A percentile compares a stretch with the other conserved stretches of the same genome.
phyloP scores from a whole-genome alignment of 2,329 filamentous ascomycete genomes.

The Aspergillus sp. region DNA sequence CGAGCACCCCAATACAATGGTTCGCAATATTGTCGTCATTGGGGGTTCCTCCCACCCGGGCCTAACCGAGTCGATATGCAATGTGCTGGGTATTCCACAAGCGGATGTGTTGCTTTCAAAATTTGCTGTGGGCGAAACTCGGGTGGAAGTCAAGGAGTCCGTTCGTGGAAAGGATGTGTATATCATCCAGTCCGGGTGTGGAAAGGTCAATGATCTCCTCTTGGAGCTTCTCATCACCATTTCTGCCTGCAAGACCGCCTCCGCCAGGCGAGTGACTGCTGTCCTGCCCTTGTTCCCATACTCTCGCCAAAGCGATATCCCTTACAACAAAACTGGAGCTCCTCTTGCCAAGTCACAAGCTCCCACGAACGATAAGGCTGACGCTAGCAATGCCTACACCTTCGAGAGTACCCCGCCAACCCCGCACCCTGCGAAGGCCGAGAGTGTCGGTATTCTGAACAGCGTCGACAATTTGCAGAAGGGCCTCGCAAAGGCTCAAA shows the following conservation, averaged over 20 bases:
- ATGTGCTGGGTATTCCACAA: constrained; percentile 78
- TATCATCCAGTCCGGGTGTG: constrained; percentile 91
- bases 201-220: constrained; percentile 91
- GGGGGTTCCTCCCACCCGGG: constrained; percentile 89
- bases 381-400: constrained; percentile 58
- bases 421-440: constrained; percentile 66
- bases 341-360: constrained; percentile 65
- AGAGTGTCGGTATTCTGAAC: constrained; percentile 61
- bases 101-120: constrained; percentile 82
- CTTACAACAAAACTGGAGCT: constrained; percentile 92
- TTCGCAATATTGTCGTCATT: constrained; percentile 90
- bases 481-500: constrained; percentile 64
- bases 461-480: constrained; percentile 67
- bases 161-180: constrained; percentile 98
- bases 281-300: constrained; percentile 96
- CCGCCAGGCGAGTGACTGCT: constrained; percentile 86
- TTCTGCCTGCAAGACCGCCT: constrained; percentile 94
- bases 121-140: constrained; percentile 91
- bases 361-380: constrained; percentile 34
- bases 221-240: constrained; percentile 97
- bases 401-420: constrained; percentile 91
- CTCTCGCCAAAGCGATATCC: constrained; percentile 90
- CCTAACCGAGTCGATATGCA: constrained; percentile 81
- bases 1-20: constrained; percentile 54
- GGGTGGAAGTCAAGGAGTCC: constrained; percentile 93